Evolutionary conservation across 2,329 filamentous ascomycete genomes (phyloP), one percentile per base, ranked within the genome.

Genomic region (Sporothrix globosa): DNA sequence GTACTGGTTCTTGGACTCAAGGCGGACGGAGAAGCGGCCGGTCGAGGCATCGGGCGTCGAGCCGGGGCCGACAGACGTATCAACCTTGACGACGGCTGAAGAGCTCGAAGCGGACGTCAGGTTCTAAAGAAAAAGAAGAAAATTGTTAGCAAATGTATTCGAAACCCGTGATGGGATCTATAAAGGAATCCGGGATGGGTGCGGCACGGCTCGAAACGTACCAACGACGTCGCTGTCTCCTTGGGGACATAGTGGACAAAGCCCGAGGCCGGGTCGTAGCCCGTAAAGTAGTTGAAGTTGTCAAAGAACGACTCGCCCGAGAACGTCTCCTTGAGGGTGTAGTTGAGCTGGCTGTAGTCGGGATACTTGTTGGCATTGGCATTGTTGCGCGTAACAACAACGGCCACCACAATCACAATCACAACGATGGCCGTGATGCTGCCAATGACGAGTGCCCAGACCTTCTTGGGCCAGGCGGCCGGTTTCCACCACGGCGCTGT

Each of bases 21-120:
- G 80, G 17, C 88, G 87, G 17, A 90, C 87, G 0, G 87, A 90
- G 78, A 86, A 86, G 27, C 88, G 87, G 65, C 88, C 88, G 0
- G 83, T 87, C 2, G 83, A 83, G 21, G 87, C 84, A 73, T 88
- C 79, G 4, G 85, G 85, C 2, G 74, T 72, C 39, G 80, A 81
- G 1, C 75, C 73, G 2, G 82, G 84, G 10, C 83, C 83, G 19
- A 88, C 85, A 1, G 82, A 83, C 13, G 87, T 88, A 76, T 91
- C 89, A 66, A 91, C 89, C 56, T 80, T 82, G 41, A 91, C 77
- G 21, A 91, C 75, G 11, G 88, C 88, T 0, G 85, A 82, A 52
- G 79, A 78, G 1, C 81, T 75, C 0, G 84, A 83, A 6, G 88
- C 86, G 74, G 86, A 87, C 0, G 90, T 91, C 44, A 91, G 82